Evolutionary conservation across 202 grass and related monocot species (phyloP).

Genomic region (Cymbopogon flexuosus): DNA sequence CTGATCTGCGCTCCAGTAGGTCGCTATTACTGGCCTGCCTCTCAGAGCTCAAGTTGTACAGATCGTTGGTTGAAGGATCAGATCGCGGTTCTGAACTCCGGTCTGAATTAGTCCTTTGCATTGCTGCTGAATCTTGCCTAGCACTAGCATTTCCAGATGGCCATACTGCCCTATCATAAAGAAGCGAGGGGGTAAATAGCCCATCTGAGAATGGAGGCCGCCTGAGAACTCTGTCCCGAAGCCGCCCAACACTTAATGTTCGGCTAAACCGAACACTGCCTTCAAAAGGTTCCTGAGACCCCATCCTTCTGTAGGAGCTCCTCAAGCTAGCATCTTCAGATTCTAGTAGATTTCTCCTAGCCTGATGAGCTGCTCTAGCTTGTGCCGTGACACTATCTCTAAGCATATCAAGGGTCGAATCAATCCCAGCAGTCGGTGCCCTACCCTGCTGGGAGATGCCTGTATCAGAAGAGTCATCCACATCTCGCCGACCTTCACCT

Average conservation of each 20-base stretch:
- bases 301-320: conserved; percentile 54
- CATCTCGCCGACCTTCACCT: conserved; percentile 22
- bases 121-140: conserved; percentile 49
- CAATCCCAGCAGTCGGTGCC: conserved; percentile 15
- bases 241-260: conserved; percentile 73
- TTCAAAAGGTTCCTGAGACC: conserved; percentile 74
- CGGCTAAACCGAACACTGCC: conserved; percentile 82
- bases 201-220: conserved; percentile 80
- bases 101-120: conserved; percentile 61
- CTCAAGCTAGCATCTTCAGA: conserved; percentile 47
- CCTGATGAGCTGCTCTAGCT: conserved; percentile 49
- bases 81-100: conserved; percentile 45
- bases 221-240: conserved; percentile 89
- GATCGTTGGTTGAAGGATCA: conserved; percentile 43
- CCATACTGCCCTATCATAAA: conserved; percentile 63
- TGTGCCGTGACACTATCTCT: conserved; percentile 48
- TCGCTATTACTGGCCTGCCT: conserved; percentile 59
- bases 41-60: conserved; percentile 28
- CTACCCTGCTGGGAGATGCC: conserved; percentile 23
- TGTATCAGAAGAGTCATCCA: conserved; percentile 26
- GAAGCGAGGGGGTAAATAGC: conserved; percentile 50
- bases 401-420: conserved; percentile 54
- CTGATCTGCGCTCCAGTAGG: conserved; percentile 75
- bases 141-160: conserved; percentile 42
- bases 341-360: conserved; percentile 59